These are phyloP conservation scores for Populus nigra DNA, from an alignment of 345 rosid genomes.

Conservation along the genomic window DNA sequence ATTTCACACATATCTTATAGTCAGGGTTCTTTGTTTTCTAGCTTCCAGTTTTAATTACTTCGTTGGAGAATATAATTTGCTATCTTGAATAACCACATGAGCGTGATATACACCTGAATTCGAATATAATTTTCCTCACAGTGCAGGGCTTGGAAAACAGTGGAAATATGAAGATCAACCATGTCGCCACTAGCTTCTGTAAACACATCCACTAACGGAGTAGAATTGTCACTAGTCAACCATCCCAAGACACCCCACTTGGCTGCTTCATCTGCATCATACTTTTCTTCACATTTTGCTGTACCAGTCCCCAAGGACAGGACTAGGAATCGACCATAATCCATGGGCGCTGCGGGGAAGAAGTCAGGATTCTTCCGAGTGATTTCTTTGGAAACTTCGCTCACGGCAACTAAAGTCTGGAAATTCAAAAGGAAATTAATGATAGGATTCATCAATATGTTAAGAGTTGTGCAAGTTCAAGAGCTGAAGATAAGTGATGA, in stretches of 20 bases:
- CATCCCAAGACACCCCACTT: conserved; percentile 67
- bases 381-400: conserved; percentile 51
- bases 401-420: conserved; percentile 48
- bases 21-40: too few species aligned
- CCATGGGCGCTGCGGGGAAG: conserved; percentile 41
- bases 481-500: not conserved
- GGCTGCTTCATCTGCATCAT: conserved; percentile 42
- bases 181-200: conserved; percentile 28
- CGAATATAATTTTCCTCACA: conserved; percentile 46
- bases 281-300: conserved; percentile 35
- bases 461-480: too few species aligned
- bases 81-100: not conserved
- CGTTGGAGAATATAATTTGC: not conserved
- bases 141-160: conserved; percentile 47
- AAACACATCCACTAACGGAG: conserved; percentile 57
- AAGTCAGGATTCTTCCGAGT: conserved; percentile 35
- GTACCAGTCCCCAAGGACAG: conserved; percentile 65
- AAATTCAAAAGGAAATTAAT: too few species aligned
- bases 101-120: conserved; percentile 35
- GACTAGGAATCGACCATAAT: conserved; percentile 47
- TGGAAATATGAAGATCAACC: conserved; percentile 56
- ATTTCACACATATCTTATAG: not conserved
- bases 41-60: too few species aligned
- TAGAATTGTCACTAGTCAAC: conserved; percentile 45
- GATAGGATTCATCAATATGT: too few species aligned